Percentiles rank a stretch among this genome's conserved stretches.
These are phyloP conservation scores for Termitomyces eurrhizus DNA, from an alignment of 768 basidiomycete genomes.

Conservation along the genomic window DNA sequence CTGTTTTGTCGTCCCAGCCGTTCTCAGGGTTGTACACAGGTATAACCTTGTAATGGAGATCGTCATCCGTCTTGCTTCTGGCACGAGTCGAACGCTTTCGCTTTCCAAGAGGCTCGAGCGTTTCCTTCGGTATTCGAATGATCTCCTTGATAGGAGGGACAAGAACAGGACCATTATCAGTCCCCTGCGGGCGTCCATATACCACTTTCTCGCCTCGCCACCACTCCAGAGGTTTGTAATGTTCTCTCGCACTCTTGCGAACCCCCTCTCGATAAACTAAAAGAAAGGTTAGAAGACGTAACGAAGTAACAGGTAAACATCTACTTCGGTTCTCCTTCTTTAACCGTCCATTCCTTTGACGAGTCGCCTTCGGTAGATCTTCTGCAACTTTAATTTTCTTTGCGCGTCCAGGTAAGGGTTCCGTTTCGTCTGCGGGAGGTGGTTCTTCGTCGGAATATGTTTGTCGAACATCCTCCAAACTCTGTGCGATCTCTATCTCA, in stretches of 20 bases:
- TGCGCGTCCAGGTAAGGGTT: constrained; percentile 24
- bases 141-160: constrained; percentile 69
- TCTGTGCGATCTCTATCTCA: constrained; percentile 41
- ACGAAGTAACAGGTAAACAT: constrained; percentile 3
- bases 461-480: constrained; percentile 32
- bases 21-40: constrained; percentile 51
- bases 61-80: constrained; percentile 51
- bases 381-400: constrained; percentile 33
- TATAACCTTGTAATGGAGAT: constrained; percentile 23
- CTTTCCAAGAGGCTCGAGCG: constrained; percentile 29
- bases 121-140: constrained; percentile 41
- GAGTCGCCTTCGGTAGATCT: constrained; percentile 17
- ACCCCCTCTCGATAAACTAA: constrained; percentile 47
- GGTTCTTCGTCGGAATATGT: constrained; percentile 27
- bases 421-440: constrained; percentile 25
- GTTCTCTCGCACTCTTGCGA: constrained; percentile 67
- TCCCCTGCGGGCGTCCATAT: constrained; percentile 52
- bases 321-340: constrained; percentile 42
- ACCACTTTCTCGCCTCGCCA: constrained; percentile 93
- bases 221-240: constrained; percentile 75
- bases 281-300: not conserved
- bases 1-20: constrained; percentile 85
- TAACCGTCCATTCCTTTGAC: constrained; percentile 21
- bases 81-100: constrained; percentile 36
- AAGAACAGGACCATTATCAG: constrained; percentile 39